A percentile compares a stretch with the other conserved stretches of the same genome.
Evolutionary conservation across 2,329 filamentous ascomycete genomes (phyloP).

Genomic region (Dothistroma pini): DNA sequence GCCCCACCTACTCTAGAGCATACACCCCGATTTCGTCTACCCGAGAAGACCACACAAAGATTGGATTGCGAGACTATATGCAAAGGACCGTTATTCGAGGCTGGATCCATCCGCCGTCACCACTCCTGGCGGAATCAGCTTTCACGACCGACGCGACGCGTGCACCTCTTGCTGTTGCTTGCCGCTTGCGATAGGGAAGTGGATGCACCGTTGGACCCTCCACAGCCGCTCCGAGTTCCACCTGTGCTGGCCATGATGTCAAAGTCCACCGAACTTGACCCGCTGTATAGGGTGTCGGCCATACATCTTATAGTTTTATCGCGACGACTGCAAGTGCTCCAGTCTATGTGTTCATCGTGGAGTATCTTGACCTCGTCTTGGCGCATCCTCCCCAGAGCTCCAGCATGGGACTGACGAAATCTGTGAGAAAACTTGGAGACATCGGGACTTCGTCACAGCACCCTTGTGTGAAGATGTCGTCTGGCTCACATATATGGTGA

Average conservation of each 20-base stretch:
- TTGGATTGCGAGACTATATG: background rate
- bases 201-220: slow-evolving; percentile 1
- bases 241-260: slow-evolving; percentile 6
- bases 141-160: too few species aligned
- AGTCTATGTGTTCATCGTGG: background rate
- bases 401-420: background rate
- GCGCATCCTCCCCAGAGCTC: background rate
- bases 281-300: slow-evolving; percentile 5
- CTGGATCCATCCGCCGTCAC: background rate
- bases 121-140: background rate
- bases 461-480: background rate
- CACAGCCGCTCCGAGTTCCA: slow-evolving; percentile 8
- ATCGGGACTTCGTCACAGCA: background rate
- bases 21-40: background rate
- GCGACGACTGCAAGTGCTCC: background rate
- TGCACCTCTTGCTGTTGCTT: background rate
- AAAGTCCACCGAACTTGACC: slow-evolving; percentile 2
- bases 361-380: background rate
- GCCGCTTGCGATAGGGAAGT: slow-evolving; percentile 4
- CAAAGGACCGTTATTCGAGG: background rate
- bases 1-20: background rate
- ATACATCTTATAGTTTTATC: slow-evolving; percentile 4
- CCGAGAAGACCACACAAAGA: background rate
- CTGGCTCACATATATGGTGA: background rate
- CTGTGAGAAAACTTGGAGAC: background rate